A percentile compares a stretch with the other conserved stretches of the same genome.
These are phyloP conservation scores for Pseudohalonectria lignicola DNA, from an alignment of 2,329 filamentous ascomycete species.

Conservation along the genomic window DNA sequence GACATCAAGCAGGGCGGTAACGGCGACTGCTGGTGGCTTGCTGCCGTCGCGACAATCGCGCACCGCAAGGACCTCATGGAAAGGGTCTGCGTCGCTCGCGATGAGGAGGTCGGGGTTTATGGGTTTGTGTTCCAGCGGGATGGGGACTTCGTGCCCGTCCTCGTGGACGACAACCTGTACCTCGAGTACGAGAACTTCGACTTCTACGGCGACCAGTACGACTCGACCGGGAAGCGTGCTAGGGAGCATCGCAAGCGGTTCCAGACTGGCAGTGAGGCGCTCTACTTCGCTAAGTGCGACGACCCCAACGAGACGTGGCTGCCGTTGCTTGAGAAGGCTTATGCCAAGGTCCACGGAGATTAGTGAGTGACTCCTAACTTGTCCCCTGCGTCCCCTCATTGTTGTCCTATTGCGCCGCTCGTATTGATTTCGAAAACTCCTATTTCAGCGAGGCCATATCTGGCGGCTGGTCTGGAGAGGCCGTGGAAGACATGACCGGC, in stretches of 20 bases:
- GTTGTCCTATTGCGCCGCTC: background rate
- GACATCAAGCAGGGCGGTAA: conserved; percentile 33
- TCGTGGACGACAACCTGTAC: conserved; percentile 64
- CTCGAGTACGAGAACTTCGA: conserved; percentile 45
- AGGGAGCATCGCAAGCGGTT: conserved; percentile 45
- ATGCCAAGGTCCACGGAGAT: conserved; percentile 67
- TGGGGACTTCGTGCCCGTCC: conserved; percentile 56
- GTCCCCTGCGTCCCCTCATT: background rate
- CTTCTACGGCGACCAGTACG: conserved; percentile 13
- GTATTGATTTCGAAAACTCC: background rate
- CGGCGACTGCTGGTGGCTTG: conserved; percentile 66
- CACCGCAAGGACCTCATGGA: conserved; percentile 55
- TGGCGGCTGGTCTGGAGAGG: conserved; percentile 51
- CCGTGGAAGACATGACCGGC: conserved; percentile 37
- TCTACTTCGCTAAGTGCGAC: conserved; percentile 60
- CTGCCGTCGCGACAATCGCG: conserved; percentile 56
- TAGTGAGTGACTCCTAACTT: conserved; percentile 24
- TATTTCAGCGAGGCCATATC: conserved; percentile 39
- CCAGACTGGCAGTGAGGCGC: conserved; percentile 56
- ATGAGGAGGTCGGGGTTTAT: conserved; percentile 41
- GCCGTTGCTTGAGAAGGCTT: conserved; percentile 63
- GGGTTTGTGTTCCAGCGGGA: conserved; percentile 28
- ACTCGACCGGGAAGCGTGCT: conserved; percentile 35
- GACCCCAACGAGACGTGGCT: conserved; percentile 66
- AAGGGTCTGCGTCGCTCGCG: conserved; percentile 53